Conservation (phyloP, 176 grass and related monocot genomes). For the Paspalum notatum region DNA sequence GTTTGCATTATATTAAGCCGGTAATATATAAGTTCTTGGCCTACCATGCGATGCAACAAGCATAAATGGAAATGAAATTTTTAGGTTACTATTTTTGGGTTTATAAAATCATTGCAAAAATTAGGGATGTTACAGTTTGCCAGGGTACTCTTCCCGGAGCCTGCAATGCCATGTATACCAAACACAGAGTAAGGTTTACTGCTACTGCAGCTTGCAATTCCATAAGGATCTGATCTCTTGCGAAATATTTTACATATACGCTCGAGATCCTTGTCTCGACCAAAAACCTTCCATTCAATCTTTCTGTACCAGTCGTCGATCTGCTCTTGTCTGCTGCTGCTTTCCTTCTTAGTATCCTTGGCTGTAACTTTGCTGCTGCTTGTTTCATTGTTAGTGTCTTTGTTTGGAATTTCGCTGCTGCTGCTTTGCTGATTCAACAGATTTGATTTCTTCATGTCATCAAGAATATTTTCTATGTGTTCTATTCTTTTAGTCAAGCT, state of each 20-base stretch:
- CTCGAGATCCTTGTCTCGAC: constrained; percentile 9
- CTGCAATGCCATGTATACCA: too few relatives aligned
- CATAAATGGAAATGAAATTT: neutral
- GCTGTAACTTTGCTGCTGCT: neutral
- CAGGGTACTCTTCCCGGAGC: constrained; percentile 40
- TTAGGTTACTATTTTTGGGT: too few relatives aligned
- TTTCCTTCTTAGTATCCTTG: neutral
- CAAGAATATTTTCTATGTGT: constrained; percentile 1
- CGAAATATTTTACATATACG: neutral
- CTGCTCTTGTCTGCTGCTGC: neutral
- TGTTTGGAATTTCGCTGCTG: too few relatives aligned
- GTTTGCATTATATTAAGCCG: too few relatives aligned
- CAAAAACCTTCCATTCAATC: neutral
- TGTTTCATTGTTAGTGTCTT: too few relatives aligned
- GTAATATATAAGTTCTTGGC: too few relatives aligned
- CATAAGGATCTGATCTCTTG: neutral
- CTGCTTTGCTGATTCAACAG: neutral
- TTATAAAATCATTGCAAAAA: neutral
- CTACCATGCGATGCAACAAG: too few relatives aligned
- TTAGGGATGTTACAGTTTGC: constrained; percentile 17
- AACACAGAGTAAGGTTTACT: neutral
- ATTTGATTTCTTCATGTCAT: neutral
- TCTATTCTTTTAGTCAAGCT: constrained; percentile 28
- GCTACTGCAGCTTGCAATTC: neutral
- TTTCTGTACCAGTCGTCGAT: neutral